These are phyloP conservation scores for Venturiaceae sp. DNA, from an alignment of 2,329 filamentous ascomycete genomes.

Conservation along the genomic window DNA sequence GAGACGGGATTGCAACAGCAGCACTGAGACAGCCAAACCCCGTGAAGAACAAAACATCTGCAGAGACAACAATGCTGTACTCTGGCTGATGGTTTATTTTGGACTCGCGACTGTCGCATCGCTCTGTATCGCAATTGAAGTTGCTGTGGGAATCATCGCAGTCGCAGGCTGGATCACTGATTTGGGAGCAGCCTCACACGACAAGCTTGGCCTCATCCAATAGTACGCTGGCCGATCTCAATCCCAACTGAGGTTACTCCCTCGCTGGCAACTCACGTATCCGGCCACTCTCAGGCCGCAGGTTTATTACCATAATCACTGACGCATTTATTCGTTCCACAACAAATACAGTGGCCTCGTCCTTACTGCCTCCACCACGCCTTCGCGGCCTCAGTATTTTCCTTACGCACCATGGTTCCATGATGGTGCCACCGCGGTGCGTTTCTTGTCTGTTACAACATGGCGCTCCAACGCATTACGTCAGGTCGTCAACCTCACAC, in stretches of 20 bases:
- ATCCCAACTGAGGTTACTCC: background rate
- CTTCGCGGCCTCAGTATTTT: background rate
- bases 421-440: background rate
- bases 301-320: too few relatives aligned
- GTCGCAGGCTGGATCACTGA: too few relatives aligned
- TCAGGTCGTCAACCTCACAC: background rate
- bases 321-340: too few relatives aligned
- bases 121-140: background rate
- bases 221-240: background rate
- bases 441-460: slow-evolving; percentile 1
- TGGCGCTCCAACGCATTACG: background rate
- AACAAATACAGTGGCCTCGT: too few relatives aligned
- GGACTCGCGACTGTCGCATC: background rate
- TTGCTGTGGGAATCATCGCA: background rate
- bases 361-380: too few relatives aligned
- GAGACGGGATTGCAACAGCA: background rate
- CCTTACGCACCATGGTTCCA: background rate
- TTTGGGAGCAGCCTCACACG: background rate
- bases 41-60: background rate
- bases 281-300: too few relatives aligned
- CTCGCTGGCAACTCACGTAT: too few relatives aligned
- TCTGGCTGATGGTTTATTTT: too few relatives aligned
- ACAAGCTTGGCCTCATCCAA: background rate
- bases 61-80: background rate
- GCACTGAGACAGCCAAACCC: background rate